Evolutionary conservation across 306 rosid species (phyloP).

Genomic region (Malus orientalis): DNA sequence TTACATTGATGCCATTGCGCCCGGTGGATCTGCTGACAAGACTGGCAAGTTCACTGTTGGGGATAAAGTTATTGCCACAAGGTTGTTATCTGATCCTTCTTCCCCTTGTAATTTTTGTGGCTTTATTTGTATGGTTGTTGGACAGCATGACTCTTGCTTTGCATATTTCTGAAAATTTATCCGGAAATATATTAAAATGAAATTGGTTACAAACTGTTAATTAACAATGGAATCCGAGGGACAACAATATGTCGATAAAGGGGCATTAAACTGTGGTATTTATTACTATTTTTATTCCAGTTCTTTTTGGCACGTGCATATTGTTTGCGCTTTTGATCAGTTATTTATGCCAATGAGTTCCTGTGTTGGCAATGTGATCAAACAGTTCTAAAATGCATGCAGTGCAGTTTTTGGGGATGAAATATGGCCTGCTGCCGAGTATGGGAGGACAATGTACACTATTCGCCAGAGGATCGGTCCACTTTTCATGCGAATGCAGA

Average conservation of each 20-base stretch:
- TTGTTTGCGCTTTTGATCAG: not conserved
- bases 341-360: not conserved
- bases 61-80: constrained; percentile 90
- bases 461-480: constrained; percentile 93
- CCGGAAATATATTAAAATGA: no score
- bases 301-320: not conserved
- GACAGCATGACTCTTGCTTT: not conserved
- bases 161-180: not conserved
- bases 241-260: no score
- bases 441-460: constrained; percentile 98
- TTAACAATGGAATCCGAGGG: no score
- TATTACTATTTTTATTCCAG: no score
- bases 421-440: constrained; percentile 97
- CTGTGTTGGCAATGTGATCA: constrained; percentile 29
- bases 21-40: constrained; percentile 79
- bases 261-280: no score
- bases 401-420: constrained; percentile 98
- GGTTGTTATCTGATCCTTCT: constrained; percentile 27
- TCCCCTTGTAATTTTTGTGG: not conserved
- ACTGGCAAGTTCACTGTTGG: constrained; percentile 72
- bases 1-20: constrained; percentile 92
- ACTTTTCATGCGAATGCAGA: constrained; percentile 79
- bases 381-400: constrained; percentile 32
- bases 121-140: not conserved
- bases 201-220: no score